Percentiles rank a stretch among this genome's conserved stretches.
These are phyloP conservation scores for Podospora tetraspora DNA, from an alignment of 495 filamentous ascomycete genomes.

Conservation along the genomic window DNA sequence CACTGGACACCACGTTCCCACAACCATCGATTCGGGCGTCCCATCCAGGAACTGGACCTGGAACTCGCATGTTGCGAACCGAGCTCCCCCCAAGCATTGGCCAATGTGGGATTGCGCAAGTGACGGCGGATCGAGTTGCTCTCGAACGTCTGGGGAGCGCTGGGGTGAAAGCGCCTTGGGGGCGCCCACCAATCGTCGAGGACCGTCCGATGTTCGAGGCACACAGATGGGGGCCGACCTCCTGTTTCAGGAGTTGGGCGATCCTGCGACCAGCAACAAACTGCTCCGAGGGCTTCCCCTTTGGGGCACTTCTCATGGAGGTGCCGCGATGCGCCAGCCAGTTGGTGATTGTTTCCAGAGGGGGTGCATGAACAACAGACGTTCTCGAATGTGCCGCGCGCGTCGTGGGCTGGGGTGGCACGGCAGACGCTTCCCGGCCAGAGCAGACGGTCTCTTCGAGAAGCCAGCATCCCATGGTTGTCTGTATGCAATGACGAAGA, in stretches of 20 bases:
- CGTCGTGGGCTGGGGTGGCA: conserved; percentile 13
- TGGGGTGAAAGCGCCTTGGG: background rate
- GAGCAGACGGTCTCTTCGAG: background rate
- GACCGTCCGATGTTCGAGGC: background rate
- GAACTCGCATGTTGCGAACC: conserved; percentile 5
- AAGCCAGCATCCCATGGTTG: background rate
- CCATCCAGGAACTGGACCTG: background rate
- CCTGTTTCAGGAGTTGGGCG: conserved; percentile 29
- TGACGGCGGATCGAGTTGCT: background rate
- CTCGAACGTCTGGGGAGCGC: background rate
- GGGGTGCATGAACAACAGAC: conserved; percentile 23
- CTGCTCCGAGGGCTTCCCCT: conserved; percentile 8
- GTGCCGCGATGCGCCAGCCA: conserved; percentile 8
- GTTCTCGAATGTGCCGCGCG: conserved; percentile 28
- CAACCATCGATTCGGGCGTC: background rate
- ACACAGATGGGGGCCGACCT: conserved; percentile 13
- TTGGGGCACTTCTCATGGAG: conserved; percentile 17
- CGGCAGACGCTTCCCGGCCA: background rate
- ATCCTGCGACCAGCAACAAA: conserved; percentile 15
- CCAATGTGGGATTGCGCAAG: background rate
- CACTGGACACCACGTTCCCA: background rate
- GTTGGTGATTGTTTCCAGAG: conserved; percentile 16
- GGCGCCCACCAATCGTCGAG: background rate
- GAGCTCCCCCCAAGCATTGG: background rate
- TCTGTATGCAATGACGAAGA: background rate